Conservation (phyloP, 2,329 filamentous ascomycete species). For the Fusarium goolgardi region DNA sequence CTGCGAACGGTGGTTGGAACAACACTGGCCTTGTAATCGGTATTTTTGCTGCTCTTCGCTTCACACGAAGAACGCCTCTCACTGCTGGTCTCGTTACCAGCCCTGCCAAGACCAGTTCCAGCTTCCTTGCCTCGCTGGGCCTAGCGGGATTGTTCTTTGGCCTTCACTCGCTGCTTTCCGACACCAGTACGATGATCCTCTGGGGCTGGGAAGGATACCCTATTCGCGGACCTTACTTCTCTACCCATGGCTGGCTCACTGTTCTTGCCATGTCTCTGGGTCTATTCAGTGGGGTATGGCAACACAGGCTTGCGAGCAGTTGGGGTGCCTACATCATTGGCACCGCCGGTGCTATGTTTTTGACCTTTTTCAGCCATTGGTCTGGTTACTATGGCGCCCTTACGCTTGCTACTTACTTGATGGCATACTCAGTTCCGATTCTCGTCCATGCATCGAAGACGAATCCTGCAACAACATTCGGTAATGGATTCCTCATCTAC, state of each 20-base stretch:
- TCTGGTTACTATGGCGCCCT: slow-evolving; percentile 88
- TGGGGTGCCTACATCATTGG: slow-evolving; percentile 85
- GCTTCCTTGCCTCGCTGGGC: slow-evolving; percentile 78
- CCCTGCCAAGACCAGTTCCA: slow-evolving; percentile 69
- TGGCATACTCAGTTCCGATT: slow-evolving; percentile 80
- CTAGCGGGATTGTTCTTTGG: slow-evolving; percentile 88
- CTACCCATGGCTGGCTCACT: slow-evolving; percentile 89
- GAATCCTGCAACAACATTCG: slow-evolving; percentile 83
- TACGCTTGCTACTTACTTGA: slow-evolving; percentile 79
- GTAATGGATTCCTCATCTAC: slow-evolving; percentile 89
- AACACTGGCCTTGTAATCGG: slow-evolving; percentile 82
- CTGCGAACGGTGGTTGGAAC: slow-evolving; percentile 92
- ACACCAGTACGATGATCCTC: slow-evolving; percentile 98
- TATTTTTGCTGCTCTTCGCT: slow-evolving; percentile 78
- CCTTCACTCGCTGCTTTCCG: slow-evolving; percentile 91
- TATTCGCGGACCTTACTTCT: slow-evolving; percentile 85
- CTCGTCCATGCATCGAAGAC: slow-evolving; percentile 81
- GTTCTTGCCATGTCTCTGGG: slow-evolving; percentile 88
- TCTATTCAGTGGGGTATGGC: slow-evolving; percentile 78
- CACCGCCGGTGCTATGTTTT: slow-evolving; percentile 79
- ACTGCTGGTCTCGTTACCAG: slow-evolving; percentile 53
- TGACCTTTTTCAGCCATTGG: slow-evolving; percentile 86
- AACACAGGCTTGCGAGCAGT: slow-evolving; percentile 75
- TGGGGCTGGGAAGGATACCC: slow-evolving; percentile 99
- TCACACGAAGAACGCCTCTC: slow-evolving; percentile 74